phyloP scores from a whole-genome alignment of 2,329 filamentous ascomycete species.

The Aspergillus tanneri region DNA sequence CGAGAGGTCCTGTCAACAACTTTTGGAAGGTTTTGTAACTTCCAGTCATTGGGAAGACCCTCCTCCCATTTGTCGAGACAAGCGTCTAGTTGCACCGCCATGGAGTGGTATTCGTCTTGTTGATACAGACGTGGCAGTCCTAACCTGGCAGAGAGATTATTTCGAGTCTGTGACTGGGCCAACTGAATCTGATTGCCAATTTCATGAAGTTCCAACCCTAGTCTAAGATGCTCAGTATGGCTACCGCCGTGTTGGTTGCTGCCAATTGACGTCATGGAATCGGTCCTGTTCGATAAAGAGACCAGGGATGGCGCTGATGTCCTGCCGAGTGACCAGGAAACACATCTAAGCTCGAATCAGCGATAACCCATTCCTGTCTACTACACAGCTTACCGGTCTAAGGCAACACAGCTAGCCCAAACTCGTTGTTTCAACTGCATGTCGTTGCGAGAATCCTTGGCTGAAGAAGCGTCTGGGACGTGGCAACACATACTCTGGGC shows the following conservation, averaged over 20 bases:
- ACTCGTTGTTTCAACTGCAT: slow-evolving; percentile 13
- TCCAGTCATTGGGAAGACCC: slow-evolving; percentile 13
- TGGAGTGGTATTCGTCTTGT: slow-evolving; percentile 19
- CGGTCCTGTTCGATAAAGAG: background rate
- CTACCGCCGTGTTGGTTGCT: background rate
- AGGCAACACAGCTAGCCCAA: slow-evolving; percentile 19
- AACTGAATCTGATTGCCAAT: slow-evolving; percentile 23
- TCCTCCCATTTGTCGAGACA: slow-evolving; percentile 20
- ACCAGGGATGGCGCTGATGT: slow-evolving; percentile 14
- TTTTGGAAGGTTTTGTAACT: slow-evolving; percentile 8
- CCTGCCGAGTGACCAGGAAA: slow-evolving; percentile 22
- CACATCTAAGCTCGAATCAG: slow-evolving; percentile 12
- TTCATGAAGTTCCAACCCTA: slow-evolving; percentile 16
- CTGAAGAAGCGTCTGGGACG: background rate
- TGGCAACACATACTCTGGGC: slow-evolving; percentile 19
- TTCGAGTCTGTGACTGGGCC: slow-evolving; percentile 19
- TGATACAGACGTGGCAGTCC: slow-evolving; percentile 13
- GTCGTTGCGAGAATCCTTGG: background rate
- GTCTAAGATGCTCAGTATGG: background rate
- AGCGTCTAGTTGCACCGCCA: slow-evolving; percentile 17
- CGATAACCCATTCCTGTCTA: background rate
- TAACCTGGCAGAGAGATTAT: slow-evolving; percentile 11
- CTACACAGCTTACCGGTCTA: slow-evolving; percentile 16
- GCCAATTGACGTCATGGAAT: background rate
- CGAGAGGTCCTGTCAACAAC: slow-evolving; percentile 9